Evolutionary conservation across 352 stramenopile genomes (phyloP), one percentile per base, ranked within the genome.

Genomic region (Globisporangium abappressorium): DNA sequence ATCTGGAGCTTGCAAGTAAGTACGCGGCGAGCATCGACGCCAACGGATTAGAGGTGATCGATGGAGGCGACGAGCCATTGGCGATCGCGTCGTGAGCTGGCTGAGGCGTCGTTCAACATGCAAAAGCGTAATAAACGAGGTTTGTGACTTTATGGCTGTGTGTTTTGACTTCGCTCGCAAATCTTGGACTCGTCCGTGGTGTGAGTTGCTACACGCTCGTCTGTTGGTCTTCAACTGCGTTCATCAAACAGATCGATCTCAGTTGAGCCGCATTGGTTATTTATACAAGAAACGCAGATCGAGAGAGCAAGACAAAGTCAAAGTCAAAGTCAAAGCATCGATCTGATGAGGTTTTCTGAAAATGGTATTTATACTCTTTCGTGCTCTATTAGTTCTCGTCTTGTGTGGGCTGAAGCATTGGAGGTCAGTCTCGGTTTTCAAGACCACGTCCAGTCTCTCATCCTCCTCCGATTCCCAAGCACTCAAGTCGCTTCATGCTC

Each of bases 1-100:
- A 96, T 58, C 57, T 96, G 58, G 86, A 96, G 71, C 76, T 96
- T 57, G 86, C 88, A 8, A 94, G 86, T 76, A 94, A 94, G 73
- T 93, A 94, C 65, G 86, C 86, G 8, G 83, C 83, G 26, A 95
- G 87, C 70, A 93, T 95, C 64, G 87, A 95, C 55, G 61, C 69
- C 24, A 75, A 70, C 49, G 68, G 69, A 53, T 22, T 80, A 22
- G 78, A 86, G 36, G 63, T 69, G 55, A 70, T 69, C 46, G 83
- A 84, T 38, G 43, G 43, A 22, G 60, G 62, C 14, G 84, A 93
- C 26, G 79, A 91, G 64, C 72, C 79, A 20, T 77, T 91, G 28
- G 75, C 82, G 47, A 68, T 89, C 53, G 65, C 81, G 49, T 84
- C 78, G 59, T 91, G 41, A 43, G 14, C 20, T 51, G 56, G 26